phyloP scores from a whole-genome alignment of 176 grass and related monocot species.

The Cymbopogon citratus region DNA sequence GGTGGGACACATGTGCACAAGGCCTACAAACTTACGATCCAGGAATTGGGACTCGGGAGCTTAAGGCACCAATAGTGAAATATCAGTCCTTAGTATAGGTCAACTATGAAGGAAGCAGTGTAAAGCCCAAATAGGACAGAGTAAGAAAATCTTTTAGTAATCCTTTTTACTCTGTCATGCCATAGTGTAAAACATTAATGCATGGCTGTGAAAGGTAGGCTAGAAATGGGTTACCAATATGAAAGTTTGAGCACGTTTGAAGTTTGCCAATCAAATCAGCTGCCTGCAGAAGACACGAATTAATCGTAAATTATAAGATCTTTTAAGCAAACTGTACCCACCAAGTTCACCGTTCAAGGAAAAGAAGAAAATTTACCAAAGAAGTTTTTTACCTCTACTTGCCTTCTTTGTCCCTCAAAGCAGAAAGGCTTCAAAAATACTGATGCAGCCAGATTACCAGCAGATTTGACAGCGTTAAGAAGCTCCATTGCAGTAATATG shows the following conservation, averaged over 20 bases:
- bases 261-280: constrained; percentile 64
- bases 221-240: constrained; percentile 62
- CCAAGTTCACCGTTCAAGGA: constrained; percentile 14
- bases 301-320: not conserved
- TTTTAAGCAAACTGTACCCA: not conserved
- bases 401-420: constrained; percentile 89
- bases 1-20: not conserved
- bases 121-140: not conserved
- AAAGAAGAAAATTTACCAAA: constrained; percentile 1
- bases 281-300: constrained; percentile 48
- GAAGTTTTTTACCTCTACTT: constrained; percentile 54
- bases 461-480: constrained; percentile 63
- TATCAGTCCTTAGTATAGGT: not conserved
- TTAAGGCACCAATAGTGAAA: not conserved
- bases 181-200: not conserved
- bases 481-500: constrained; percentile 76
- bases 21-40: not conserved
- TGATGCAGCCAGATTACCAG: constrained; percentile 65
- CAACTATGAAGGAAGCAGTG: constrained; percentile 5
- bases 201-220: not conserved
- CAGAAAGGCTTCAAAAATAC: constrained; percentile 89
- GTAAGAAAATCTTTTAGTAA: not conserved
- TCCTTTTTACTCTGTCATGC: not conserved
- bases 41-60: not conserved
- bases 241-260: constrained; percentile 64